These are phyloP conservation scores for Nidularia pulvinata DNA, from an alignment of 768 basidiomycete genomes.

Conservation along the genomic window DNA sequence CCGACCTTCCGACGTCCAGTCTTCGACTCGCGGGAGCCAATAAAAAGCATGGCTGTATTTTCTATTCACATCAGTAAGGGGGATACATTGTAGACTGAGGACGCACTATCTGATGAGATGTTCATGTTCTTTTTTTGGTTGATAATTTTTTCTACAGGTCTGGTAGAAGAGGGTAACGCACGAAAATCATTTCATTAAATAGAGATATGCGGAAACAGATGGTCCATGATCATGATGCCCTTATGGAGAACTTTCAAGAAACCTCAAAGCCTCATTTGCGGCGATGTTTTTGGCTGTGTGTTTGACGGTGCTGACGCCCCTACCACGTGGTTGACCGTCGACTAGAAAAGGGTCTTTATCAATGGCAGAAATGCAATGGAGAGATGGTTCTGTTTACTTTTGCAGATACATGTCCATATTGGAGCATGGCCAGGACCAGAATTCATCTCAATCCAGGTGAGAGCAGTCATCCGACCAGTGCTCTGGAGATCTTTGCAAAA, in stretches of 20 bases:
- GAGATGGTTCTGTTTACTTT: conserved; percentile 36
- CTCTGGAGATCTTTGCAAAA: conserved; percentile 50
- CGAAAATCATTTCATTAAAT: background rate
- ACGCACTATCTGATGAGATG: background rate
- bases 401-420: conserved; percentile 58
- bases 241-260: conserved; percentile 12
- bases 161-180: background rate
- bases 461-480: conserved; percentile 32
- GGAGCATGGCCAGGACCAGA: conserved; percentile 43
- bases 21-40: background rate
- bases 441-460: conserved; percentile 55
- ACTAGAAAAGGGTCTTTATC: conserved; percentile 33
- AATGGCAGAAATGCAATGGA: conserved; percentile 4
- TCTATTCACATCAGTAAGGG: background rate
- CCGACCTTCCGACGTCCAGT: background rate
- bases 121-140: too few relatives aligned
- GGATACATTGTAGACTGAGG: background rate
- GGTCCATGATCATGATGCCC: too few relatives aligned
- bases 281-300: conserved; percentile 45
- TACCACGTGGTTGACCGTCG: conserved; percentile 44
- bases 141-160: too few relatives aligned
- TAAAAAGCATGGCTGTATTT: background rate
- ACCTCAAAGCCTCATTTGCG: conserved; percentile 42
- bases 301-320: conserved; percentile 50
- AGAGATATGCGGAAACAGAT: background rate